Evolutionary conservation across 768 basidiomycete genomes (phyloP), one percentile per base, ranked within the genome.

Genomic region (Boletus patriciae): DNA sequence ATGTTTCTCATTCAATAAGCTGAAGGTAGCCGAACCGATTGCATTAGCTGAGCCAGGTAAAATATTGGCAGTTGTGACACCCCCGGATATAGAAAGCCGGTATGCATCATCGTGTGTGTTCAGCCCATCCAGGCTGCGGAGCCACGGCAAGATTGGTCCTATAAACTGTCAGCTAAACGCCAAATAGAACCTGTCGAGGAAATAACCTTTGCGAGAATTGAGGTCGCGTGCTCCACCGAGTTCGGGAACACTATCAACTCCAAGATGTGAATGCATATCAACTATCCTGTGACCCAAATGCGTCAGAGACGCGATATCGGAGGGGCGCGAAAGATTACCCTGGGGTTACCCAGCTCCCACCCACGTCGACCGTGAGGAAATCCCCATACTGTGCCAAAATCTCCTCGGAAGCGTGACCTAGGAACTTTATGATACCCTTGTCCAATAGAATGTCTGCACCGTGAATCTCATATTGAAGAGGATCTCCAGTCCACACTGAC

Each of bases 101-200:
- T 86, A 87, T 1, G 86, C 78, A 40, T 86, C 83, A 66, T 95
- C 94, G 57, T 93, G 90, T 1, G 90, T 93, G 68, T 95, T 88
- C 63, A 97, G 80, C 0, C 82, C 92, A 68, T 98, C 94, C 38
- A 94, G 77, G 54, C 83, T 87, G 46, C 92, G 80, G 27, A 98
- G 76, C 85, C 87, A 91, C 2, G 92, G 92, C 34, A 85, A 63
- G 54, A 89, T 78, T 4, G 90, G 81, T 0, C 87, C 69, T 70
- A 38, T 31, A 46, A 31, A 15, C 6, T 16, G 13, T 67, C 34
- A 58, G 40, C 8, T n/a, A 2, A 38, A 7, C 11, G 13, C 5
- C 31, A 7, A 13, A 37, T 10, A 13, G 27, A 41, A 12, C 9
- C 21, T 6, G 18, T 43, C n/a, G 29, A 37, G 41, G 46, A 18